Base-by-base conservation (phyloP, 2,329 filamentous ascomycete genomes). In the Fusarium siculi region DNA sequence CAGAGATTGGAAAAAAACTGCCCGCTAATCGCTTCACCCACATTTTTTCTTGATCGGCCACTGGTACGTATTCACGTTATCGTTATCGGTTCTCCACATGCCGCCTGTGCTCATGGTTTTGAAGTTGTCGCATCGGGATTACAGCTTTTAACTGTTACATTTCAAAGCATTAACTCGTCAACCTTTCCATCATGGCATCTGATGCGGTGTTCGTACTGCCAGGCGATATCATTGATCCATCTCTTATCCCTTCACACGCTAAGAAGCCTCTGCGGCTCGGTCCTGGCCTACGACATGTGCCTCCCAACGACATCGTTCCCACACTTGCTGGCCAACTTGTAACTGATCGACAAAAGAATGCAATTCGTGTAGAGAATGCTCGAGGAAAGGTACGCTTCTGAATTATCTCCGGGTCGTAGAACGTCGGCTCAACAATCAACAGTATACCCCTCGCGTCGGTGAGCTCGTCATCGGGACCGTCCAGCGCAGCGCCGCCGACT, bases 381-480 rank as follows among this genome's bases (percentile, higher is more conserved):
- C 87, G 87, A 46, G 92, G 93, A 61, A 87, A 93, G 70, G 93
- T 93, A 85, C 49, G 88, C 80, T 15, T 30, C 10, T 23, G 8
- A 21, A 14, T 6, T 9, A 14, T 18, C 23, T 44, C 15, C 21
- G 9, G n/a, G 30, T 8, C 19, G 30, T 37, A 34, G 37, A 19
- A 11, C 37, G 18, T 16, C 19, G 18, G 15, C 43, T 50, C 44
- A 65, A 36, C 54, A 59, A 46, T 43, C 40, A 11, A 42, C 59
- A 96, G 90, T 99, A 98, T 80, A 86, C 90, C 40, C 94, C 96
- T 18, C 88, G 90, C 23, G 85, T 88, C n/a, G 92, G 92, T 79
- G 96, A 99, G 81, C 90, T 97, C 53, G 91, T 98, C 74, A 93
- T 99, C 79, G 95, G 94, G 66, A 95, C 93, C 73, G 87, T 98